Evolutionary conservation across 768 basidiomycete species (phyloP).

Genomic region (Agrocybe praecox): DNA sequence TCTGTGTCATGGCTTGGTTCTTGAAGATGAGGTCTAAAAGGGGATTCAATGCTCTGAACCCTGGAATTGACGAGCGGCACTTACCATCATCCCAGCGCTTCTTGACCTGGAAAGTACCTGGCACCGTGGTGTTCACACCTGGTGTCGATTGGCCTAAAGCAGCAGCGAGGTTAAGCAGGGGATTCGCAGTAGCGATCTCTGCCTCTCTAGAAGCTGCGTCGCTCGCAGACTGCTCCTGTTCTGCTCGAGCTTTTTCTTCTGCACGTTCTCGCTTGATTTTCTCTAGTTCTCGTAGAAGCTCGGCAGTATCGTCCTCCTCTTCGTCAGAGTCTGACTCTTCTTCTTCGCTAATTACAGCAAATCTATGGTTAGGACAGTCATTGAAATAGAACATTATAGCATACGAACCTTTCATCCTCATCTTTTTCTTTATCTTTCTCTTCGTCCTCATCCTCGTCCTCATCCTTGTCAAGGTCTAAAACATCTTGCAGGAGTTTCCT

Average conservation of each 20-base stretch:
- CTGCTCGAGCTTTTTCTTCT: slow-evolving; percentile 85
- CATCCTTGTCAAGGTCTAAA: slow-evolving; percentile 87
- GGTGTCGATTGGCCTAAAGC: slow-evolving; percentile 78
- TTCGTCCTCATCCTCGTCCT: slow-evolving; percentile 67
- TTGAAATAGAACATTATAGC: not conserved
- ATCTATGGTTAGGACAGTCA: not conserved
- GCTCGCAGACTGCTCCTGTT: slow-evolving; percentile 70
- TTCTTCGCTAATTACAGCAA: slow-evolving; percentile 23
- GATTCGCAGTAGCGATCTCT: slow-evolving; percentile 87
- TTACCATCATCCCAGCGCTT: slow-evolving; percentile 93
- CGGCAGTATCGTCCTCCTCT: slow-evolving; percentile 86
- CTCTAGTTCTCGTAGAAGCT: slow-evolving; percentile 94
- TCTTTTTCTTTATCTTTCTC: slow-evolving; percentile 37
- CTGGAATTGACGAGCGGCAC: slow-evolving; percentile 17
- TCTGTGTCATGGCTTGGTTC: slow-evolving; percentile 84
- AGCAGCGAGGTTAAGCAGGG: slow-evolving; percentile 87
- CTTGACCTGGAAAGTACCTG: slow-evolving; percentile 90
- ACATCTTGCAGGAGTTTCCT: slow-evolving; percentile 88
- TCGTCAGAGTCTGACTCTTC: slow-evolving; percentile 64
- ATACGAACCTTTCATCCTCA: slow-evolving; percentile 53
- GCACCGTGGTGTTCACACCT: slow-evolving; percentile 71
- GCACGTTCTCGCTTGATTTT: slow-evolving; percentile 97
- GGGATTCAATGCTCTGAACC: slow-evolving; percentile 5
- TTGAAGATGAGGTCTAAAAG: slow-evolving; percentile 92
- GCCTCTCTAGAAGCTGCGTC: slow-evolving; percentile 68